Evolutionary conservation across 495 filamentous ascomycete species (phyloP).

Genomic region (Talaromyces adpressus): DNA sequence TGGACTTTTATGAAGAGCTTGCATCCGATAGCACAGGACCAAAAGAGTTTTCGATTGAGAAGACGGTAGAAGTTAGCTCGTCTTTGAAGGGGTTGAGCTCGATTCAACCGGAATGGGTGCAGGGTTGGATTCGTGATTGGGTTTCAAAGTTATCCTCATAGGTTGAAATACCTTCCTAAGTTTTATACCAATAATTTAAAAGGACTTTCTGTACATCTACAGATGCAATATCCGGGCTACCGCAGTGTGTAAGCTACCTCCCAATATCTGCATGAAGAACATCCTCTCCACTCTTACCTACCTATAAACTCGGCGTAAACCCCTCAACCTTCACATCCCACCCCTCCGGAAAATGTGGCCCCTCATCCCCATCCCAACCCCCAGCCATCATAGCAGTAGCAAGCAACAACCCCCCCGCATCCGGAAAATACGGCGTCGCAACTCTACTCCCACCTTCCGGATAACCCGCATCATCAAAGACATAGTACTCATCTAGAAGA

Average conservation of each 20-base stretch:
- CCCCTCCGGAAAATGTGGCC: conserved; percentile 31
- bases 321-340: conserved; percentile 43
- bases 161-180: too few relatives aligned
- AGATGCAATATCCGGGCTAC: too few relatives aligned
- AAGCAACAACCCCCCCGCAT: conserved; percentile 36
- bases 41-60: conserved; percentile 11
- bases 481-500: not conserved
- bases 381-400: conserved; percentile 51
- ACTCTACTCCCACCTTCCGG: conserved; percentile 42
- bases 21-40: not conserved
- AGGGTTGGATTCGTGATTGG: conserved; percentile 16
- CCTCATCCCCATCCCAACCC: conserved; percentile 41
- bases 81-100: conserved; percentile 12
- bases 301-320: conserved; percentile 12
- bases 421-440: conserved; percentile 50
- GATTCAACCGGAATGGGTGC: conserved; percentile 18
- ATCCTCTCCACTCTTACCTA: too few relatives aligned
- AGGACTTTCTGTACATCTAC: too few relatives aligned
- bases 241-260: too few relatives aligned
- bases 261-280: too few relatives aligned
- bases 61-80: conserved; percentile 12
- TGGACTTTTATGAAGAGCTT: conserved; percentile 17
- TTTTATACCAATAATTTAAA: too few relatives aligned
- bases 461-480: conserved; percentile 26
- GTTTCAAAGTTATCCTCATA: conserved; percentile 13